Conservation (phyloP, 2,329 filamentous ascomycete genomes). For the Tolypocladium nubicola region DNA sequence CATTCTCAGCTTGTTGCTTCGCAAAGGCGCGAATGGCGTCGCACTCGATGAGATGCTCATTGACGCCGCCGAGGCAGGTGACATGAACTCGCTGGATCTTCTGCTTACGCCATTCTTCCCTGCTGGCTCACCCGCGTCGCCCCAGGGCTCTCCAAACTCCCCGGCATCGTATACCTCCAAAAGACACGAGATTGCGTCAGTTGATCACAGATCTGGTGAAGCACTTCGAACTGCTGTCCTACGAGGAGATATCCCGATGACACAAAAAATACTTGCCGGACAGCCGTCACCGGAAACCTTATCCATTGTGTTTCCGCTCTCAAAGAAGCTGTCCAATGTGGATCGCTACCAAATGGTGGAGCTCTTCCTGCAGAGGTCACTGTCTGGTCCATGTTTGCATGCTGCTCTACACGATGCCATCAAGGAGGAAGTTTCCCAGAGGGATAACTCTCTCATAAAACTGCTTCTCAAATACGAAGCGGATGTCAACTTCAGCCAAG, state of each 20-base stretch:
- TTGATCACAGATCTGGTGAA: conserved; percentile 39
- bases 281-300: conserved; percentile 38
- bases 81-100: conserved; percentile 34
- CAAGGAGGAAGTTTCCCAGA: conserved; percentile 31
- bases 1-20: conserved; percentile 35
- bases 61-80: conserved; percentile 35
- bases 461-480: conserved; percentile 41
- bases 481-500: conserved; percentile 43
- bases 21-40: conserved; percentile 37
- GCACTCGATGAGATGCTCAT: conserved; percentile 39
- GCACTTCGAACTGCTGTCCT: conserved; percentile 39
- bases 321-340: conserved; percentile 27
- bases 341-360: conserved; percentile 39
- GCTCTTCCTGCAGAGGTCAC: conserved; percentile 36
- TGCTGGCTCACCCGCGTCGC: conserved; percentile 8
- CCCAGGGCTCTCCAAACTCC: conserved; percentile 5
- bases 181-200: conserved; percentile 39
- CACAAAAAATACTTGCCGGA: conserved; percentile 32
- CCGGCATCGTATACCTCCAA: conserved; percentile 21
- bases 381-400: conserved; percentile 36
- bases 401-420: conserved; percentile 42
- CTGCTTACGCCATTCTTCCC: conserved; percentile 39
- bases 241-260: conserved; percentile 32
- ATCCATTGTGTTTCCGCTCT: conserved; percentile 36
- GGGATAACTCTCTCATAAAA: conserved; percentile 41